Conservation (phyloP, 1,284 basidiomycete genomes). For the Porodaedalea pini region DNA sequence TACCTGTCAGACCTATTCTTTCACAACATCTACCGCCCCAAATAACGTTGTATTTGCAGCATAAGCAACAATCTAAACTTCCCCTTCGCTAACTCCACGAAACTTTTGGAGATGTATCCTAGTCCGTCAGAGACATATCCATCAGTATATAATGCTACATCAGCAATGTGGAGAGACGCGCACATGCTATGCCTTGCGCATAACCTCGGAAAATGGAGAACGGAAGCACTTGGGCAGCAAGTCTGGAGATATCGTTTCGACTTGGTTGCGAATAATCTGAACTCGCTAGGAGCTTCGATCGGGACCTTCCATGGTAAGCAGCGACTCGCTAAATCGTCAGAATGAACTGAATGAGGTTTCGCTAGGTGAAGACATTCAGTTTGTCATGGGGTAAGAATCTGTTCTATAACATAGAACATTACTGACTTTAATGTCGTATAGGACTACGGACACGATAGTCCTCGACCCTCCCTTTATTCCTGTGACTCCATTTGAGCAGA, state of each 20-base stretch:
- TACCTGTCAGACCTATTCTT: constrained; percentile 31
- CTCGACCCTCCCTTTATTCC: constrained; percentile 29
- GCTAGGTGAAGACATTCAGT: constrained; percentile 35
- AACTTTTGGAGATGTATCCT: constrained; percentile 28
- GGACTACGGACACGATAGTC: constrained; percentile 24
- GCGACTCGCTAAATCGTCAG: background rate
- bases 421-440: background rate
- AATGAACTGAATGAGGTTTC: background rate
- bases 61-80: constrained; percentile 43
- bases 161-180: constrained; percentile 42
- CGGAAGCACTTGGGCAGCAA: constrained; percentile 32
- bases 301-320: constrained; percentile 39
- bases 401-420: background rate
- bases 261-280: constrained; percentile 39
- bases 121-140: constrained; percentile 29
- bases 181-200: constrained; percentile 45
- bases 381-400: constrained; percentile 40
- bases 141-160: constrained; percentile 30
- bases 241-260: constrained; percentile 45
- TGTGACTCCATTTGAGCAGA: constrained; percentile 37
- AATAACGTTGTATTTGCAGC: constrained; percentile 23
- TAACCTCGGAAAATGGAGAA: constrained; percentile 39
- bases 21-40: background rate
- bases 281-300: constrained; percentile 38
- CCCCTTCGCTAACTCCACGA: constrained; percentile 31